Evolutionary conservation across 2,329 filamentous ascomycete species (phyloP).

Genomic region (Paracorniculantispora psalliotae): DNA sequence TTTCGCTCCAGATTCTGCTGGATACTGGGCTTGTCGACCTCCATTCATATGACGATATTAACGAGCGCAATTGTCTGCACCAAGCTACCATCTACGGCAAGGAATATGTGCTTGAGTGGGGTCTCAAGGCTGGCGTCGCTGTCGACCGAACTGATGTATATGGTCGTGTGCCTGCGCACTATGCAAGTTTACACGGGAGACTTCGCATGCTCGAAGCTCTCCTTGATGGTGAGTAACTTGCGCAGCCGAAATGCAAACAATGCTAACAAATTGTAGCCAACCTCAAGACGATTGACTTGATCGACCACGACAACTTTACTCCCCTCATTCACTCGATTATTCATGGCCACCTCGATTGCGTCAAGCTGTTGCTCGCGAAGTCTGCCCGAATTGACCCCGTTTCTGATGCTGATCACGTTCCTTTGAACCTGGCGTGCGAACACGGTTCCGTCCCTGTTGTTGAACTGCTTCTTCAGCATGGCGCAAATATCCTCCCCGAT

Average conservation of each 20-base stretch:
- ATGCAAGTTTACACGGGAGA: slow-evolving; percentile 91
- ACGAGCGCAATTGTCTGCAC: slow-evolving; percentile 92
- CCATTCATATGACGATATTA: slow-evolving; percentile 95
- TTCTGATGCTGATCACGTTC: slow-evolving; percentile 86
- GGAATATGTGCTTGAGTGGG: slow-evolving; percentile 68
- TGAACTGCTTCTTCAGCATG: slow-evolving; percentile 73
- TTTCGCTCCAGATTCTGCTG: slow-evolving; percentile 70
- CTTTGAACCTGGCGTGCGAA: slow-evolving; percentile 90
- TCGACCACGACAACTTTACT: slow-evolving; percentile 96
- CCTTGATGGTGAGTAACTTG: slow-evolving; percentile 48
- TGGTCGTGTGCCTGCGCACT: slow-evolving; percentile 87
- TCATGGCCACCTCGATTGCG: slow-evolving; percentile 75
- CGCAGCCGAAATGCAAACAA: background rate
- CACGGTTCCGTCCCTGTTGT: slow-evolving; percentile 83
- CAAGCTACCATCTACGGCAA: slow-evolving; percentile 95
- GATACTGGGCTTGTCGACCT: slow-evolving; percentile 80
- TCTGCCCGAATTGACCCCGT: slow-evolving; percentile 82
- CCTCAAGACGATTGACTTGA: slow-evolving; percentile 72
- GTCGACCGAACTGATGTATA: slow-evolving; percentile 85
- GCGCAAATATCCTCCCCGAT: slow-evolving; percentile 81
- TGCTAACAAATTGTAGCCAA: slow-evolving; percentile 43
- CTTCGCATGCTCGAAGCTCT: slow-evolving; percentile 76
- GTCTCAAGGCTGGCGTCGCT: slow-evolving; percentile 69
- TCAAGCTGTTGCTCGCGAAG: slow-evolving; percentile 68
- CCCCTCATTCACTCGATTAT: slow-evolving; percentile 94